Base-by-base conservation (phyloP, 2,329 filamentous ascomycete species). In the Xenoacremonium recifei region DNA sequence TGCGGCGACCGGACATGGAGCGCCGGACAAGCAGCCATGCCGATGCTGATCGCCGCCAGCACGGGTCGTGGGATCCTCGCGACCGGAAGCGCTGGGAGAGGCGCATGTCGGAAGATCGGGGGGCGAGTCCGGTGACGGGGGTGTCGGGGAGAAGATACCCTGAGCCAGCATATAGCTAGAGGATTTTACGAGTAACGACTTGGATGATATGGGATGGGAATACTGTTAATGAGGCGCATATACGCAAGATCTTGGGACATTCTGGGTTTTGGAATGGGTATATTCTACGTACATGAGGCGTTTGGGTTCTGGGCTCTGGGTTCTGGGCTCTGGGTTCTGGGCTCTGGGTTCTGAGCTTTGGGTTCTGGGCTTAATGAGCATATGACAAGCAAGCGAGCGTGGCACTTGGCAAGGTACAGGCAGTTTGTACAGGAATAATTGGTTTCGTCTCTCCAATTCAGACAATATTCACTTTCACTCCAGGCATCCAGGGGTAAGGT, bases 1-100 rank as follows among this genome's bases (percentile, higher is more conserved):
- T 66, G 11, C 57, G 64, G 21, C 64, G 70, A n/a, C 65, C 70
- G 2, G 70, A 71, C 2, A 53, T 61, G 12, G 60, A 68, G 20
- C 63, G 71, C 35, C 61, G 74, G 33, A 71, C 73, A 3, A 75
- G 73, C 58, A 76, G 73, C 50, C 73, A 76, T 45, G 70, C 71
- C 18, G 73, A 77, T 45, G 61, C 69, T 23, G 73, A 75, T 45
- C 63, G 72, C 17, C 60, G 66, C 33, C 61, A 67, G 10, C 54
- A 61, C 39, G 53, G 54, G 6, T 53, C 60, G 6, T 64, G 64
- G 51, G 67, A 71, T 25, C 36, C 53, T 13, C 59, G 63, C 33
- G 52, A 59, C 13, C 53, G 61, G 27, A 64, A 62, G 47, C 66
- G 64, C 35, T 62, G 61, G 51, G 63, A 64, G 13, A 61, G 64